Percentiles rank a stretch among this genome's conserved stretches.
These are phyloP conservation scores for Trichosporon asahii DNA, from an alignment of 1,284 basidiomycete genomes.

Conservation along the genomic window DNA sequence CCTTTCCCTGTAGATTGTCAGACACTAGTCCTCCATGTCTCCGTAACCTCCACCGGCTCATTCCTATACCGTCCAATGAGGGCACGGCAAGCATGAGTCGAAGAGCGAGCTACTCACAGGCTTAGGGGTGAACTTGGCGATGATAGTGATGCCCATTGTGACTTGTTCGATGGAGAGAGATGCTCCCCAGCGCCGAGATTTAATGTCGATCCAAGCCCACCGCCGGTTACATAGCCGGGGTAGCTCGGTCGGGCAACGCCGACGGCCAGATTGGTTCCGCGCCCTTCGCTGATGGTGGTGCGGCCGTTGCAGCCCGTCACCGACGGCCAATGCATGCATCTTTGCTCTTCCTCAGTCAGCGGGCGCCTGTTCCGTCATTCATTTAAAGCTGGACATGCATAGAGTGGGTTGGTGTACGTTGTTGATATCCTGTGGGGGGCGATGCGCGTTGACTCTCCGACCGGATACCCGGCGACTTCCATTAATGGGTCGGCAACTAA, in stretches of 20 bases:
- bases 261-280: background rate
- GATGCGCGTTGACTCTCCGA: too few species aligned
- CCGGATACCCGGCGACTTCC: too few species aligned
- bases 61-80: too few species aligned
- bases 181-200: background rate
- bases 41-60: background rate
- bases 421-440: too few species aligned
- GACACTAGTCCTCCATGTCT: background rate
- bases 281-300: background rate
- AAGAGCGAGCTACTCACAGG: background rate
- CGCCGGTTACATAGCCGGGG: background rate
- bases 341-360: background rate
- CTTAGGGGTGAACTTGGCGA: conserved; percentile 9
- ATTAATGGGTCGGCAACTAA: too few species aligned
- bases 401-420: too few species aligned
- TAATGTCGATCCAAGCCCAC: background rate
- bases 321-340: background rate
- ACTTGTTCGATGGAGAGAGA: background rate
- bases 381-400: background rate
- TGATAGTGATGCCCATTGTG: conserved; percentile 7
- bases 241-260: conserved; percentile 1
- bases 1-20: background rate
- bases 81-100: too few species aligned
- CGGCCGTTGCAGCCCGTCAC: background rate
- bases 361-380: background rate